Percentiles rank a stretch among this genome's conserved stretches.
These are phyloP conservation scores for Pholiota adiposa DNA, from an alignment of 1,284 basidiomycete genomes.

Conservation along the genomic window DNA sequence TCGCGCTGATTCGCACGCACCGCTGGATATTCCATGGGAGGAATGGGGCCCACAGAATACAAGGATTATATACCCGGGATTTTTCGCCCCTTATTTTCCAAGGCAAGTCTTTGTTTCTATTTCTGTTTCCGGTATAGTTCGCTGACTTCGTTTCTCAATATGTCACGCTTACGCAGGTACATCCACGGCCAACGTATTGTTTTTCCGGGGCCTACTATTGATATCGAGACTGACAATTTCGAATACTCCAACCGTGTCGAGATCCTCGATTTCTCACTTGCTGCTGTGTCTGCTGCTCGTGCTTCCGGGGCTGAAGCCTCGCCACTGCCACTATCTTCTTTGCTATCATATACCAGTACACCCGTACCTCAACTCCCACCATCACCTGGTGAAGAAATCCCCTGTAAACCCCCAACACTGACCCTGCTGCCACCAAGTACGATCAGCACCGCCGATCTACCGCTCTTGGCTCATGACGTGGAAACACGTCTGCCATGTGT, in stretches of 20 bases:
- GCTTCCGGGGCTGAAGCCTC: too few species aligned
- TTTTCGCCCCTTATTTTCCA: neutral
- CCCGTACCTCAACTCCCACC: neutral
- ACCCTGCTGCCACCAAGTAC: neutral
- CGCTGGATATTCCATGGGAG: neutral
- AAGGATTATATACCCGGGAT: neutral
- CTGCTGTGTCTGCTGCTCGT: neutral
- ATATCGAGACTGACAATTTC: neutral
- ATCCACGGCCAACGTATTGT: neutral
- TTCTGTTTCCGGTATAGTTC: neutral
- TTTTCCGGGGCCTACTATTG: neutral
- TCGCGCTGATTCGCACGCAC: neutral
- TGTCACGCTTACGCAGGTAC: neutral
- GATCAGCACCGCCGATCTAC: neutral
- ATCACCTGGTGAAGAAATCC: neutral
- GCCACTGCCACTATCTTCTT: too few species aligned
- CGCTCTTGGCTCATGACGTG: neutral
- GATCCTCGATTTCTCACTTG: neutral
- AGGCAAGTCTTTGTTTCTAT: too few species aligned
- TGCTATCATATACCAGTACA: neutral
- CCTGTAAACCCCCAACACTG: too few species aligned
- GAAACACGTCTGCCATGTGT: too few species aligned
- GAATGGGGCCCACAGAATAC: neutral
- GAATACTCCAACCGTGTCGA: neutral
- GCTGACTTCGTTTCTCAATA: neutral